Evolutionary conservation across 192 early-diverging fungal genomes (phyloP).

Genomic region (Coemansia sp.): DNA sequence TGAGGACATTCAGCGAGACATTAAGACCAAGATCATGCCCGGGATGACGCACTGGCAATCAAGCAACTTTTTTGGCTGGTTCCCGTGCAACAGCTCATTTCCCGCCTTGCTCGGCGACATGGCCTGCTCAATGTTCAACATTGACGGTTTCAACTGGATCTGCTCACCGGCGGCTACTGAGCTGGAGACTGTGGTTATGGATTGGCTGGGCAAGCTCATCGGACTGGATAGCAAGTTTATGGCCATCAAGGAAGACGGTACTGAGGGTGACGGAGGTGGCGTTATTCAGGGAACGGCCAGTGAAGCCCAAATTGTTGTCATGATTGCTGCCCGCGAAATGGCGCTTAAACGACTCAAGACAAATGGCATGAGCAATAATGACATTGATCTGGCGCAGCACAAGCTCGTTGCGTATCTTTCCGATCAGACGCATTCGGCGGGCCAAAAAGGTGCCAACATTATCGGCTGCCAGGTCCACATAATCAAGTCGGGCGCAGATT

Average conservation of each 20-base stretch:
- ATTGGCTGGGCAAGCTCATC: conserved; percentile 66
- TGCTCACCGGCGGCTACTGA: conserved; percentile 62
- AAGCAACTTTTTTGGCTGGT: conserved; percentile 67
- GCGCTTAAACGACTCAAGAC: conserved; percentile 32
- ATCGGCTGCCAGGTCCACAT: conserved; percentile 33
- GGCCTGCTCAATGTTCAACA: conserved; percentile 60
- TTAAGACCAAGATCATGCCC: conserved; percentile 62
- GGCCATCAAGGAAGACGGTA: conserved; percentile 43
- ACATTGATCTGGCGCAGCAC: conserved; percentile 13
- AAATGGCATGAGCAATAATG: conserved; percentile 30
- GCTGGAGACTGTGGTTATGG: conserved; percentile 61
- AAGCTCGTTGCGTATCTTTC: conserved; percentile 62
- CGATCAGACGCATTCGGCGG: conserved; percentile 62
- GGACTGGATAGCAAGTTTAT: conserved; percentile 59
- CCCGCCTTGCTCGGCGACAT: conserved; percentile 64
- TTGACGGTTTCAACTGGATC: conserved; percentile 61
- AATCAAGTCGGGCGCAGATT: conserved; percentile 43
- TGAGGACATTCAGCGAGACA: conserved; percentile 51
- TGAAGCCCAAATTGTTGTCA: conserved; percentile 58
- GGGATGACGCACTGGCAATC: conserved; percentile 74
- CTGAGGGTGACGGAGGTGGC: conserved; percentile 60
- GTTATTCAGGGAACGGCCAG: conserved; percentile 67
- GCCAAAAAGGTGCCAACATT: conserved; percentile 58
- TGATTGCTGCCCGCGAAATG: conserved; percentile 61
- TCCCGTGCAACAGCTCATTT: conserved; percentile 57